phyloP scores from a whole-genome alignment of 2,329 filamentous ascomycete species.

The Microcyclosporella mali region DNA sequence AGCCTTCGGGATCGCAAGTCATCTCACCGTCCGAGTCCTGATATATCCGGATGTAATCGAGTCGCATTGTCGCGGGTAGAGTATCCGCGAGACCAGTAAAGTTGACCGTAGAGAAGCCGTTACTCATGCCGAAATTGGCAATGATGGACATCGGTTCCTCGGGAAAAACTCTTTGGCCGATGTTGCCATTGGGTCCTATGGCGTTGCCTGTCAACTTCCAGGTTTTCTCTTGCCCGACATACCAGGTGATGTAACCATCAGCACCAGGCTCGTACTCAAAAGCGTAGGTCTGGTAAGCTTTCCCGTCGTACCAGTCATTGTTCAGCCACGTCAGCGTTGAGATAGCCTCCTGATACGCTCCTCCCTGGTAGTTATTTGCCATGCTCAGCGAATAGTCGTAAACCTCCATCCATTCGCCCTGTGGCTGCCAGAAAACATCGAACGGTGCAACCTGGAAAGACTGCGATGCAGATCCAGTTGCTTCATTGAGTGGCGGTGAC shows the following conservation, averaged over 20 bases:
- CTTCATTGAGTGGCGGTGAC: constrained; percentile 43
- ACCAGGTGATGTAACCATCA: constrained; percentile 60
- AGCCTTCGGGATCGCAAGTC: constrained; percentile 63
- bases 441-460: constrained; percentile 64
- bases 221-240: constrained; percentile 57
- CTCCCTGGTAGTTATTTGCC: constrained; percentile 57
- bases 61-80: constrained; percentile 58
- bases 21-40: constrained; percentile 53
- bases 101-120: constrained; percentile 58
- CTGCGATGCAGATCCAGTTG: constrained; percentile 56
- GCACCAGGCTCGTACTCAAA: constrained; percentile 59
- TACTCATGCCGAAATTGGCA: constrained; percentile 65
- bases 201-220: constrained; percentile 58
- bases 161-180: constrained; percentile 59
- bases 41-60: constrained; percentile 67
- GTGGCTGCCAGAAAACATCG: constrained; percentile 62
- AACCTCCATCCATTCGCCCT: constrained; percentile 55
- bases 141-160: constrained; percentile 62
- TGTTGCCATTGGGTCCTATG: constrained; percentile 62
- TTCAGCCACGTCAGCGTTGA: constrained; percentile 58
- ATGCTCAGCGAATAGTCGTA: constrained; percentile 54
- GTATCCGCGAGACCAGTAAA: constrained; percentile 49
- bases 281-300: constrained; percentile 56
- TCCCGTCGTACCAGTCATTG: constrained; percentile 61
- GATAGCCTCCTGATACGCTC: constrained; percentile 57